Conservation (phyloP, 495 filamentous ascomycete species). For the Staphylotrichum tortipilum region DNA sequence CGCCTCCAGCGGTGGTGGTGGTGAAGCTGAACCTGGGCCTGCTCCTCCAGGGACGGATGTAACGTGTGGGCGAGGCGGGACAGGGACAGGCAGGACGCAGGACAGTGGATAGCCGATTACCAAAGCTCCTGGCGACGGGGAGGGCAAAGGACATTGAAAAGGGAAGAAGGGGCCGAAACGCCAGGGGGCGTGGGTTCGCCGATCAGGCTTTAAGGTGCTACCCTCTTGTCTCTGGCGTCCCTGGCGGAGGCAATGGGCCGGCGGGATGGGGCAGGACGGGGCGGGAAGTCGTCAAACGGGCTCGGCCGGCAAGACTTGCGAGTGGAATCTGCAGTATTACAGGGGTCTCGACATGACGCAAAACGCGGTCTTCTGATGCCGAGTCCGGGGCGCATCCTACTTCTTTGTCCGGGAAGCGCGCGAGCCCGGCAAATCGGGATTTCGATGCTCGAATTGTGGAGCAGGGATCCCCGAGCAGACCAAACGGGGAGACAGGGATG, state of each 20-base stretch:
- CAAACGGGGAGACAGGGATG: too few relatives aligned
- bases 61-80: too few relatives aligned
- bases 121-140: constrained; percentile 19
- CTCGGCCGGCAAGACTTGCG: constrained; percentile 2
- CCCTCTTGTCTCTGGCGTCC: background rate
- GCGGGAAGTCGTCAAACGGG: constrained; percentile 3
- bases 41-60: too few relatives aligned
- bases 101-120: constrained; percentile 11
- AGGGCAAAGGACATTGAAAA: constrained; percentile 20
- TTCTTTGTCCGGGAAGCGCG: constrained; percentile 21
- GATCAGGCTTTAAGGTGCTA: constrained; percentile 7
- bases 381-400: constrained; percentile 22
- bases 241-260: background rate
- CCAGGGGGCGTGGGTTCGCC: constrained; percentile 5
- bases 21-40: too few relatives aligned
- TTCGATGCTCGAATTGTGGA: constrained; percentile 6
- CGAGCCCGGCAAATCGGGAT: constrained; percentile 15
- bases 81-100: constrained; percentile 3
- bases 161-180: constrained; percentile 7
- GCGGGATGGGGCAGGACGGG: background rate
- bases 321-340: constrained; percentile 10
- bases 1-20: too few relatives aligned
- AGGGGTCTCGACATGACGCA: constrained; percentile 10
- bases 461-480: background rate
- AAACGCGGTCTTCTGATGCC: constrained; percentile 12